Percentiles rank a stretch among this genome's conserved stretches.
These are phyloP conservation scores for Penicillium sp. DNA, from an alignment of 2,329 filamentous ascomycete genomes.

Conservation along the genomic window DNA sequence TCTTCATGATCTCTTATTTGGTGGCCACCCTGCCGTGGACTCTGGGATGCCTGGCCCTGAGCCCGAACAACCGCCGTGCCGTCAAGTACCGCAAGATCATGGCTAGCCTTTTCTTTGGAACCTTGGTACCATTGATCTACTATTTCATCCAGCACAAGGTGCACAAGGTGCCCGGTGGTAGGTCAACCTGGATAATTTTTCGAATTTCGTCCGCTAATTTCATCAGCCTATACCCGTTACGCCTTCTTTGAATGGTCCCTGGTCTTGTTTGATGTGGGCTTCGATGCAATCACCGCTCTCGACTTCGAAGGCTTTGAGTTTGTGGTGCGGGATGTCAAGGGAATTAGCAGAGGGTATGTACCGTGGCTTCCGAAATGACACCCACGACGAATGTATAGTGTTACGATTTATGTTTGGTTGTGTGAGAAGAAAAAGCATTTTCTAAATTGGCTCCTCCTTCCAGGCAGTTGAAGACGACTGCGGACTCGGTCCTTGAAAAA, in stretches of 20 bases:
- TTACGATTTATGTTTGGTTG: slow-evolving; percentile 39
- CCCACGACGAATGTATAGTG: slow-evolving; percentile 48
- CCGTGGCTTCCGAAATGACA: slow-evolving; percentile 86
- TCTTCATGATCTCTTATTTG: slow-evolving; percentile 98
- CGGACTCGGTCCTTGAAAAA: slow-evolving; percentile 58
- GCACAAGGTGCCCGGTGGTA: slow-evolving; percentile 87
- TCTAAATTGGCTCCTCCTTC: slow-evolving; percentile 31
- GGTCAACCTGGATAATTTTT: slow-evolving; percentile 27
- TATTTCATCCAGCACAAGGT: slow-evolving; percentile 99
- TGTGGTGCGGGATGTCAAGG: slow-evolving; percentile 81
- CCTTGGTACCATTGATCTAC: slow-evolving; percentile 83
- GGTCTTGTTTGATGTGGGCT: slow-evolving; percentile 90
- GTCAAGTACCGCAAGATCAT: slow-evolving; percentile 86
- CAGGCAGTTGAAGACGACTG: slow-evolving; percentile 49
- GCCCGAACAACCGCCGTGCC: slow-evolving; percentile 74
- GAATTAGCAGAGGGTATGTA: slow-evolving; percentile 96
- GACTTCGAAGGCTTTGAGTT: slow-evolving; percentile 90
- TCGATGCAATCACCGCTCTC: slow-evolving; percentile 88
- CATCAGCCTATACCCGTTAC: slow-evolving; percentile 86
- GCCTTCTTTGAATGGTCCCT: slow-evolving; percentile 97
- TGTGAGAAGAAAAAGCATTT: slow-evolving; percentile 24
- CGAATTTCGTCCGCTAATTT: neutral
- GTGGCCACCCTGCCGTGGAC: slow-evolving; percentile 95
- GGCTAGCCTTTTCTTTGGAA: slow-evolving; percentile 79
- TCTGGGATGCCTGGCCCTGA: slow-evolving; percentile 78